Evolutionary conservation across 257 asterid genomes (phyloP).

Genomic region (Osmanthus fragrans): DNA sequence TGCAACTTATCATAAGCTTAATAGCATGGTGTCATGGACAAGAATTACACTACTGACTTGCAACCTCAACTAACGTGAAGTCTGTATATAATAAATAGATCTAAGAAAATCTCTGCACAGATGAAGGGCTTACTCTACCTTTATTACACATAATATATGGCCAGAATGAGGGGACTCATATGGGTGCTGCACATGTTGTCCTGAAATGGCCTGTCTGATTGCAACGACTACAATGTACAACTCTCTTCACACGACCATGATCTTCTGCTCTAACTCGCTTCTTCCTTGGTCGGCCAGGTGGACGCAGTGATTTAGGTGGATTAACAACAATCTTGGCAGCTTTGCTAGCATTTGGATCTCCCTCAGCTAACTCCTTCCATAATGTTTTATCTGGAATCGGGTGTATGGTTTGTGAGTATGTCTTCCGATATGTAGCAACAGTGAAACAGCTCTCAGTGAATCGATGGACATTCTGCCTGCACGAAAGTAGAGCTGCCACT

Average conservation of each 20-base stretch:
- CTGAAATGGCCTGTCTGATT: slow-evolving; percentile 95
- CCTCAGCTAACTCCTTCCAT: slow-evolving; percentile 78
- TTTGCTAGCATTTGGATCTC: slow-evolving; percentile 44
- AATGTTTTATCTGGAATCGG: slow-evolving; percentile 83
- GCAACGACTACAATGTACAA: slow-evolving; percentile 96
- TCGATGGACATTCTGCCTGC: slow-evolving; percentile 87
- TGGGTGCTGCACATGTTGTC: slow-evolving; percentile 98
- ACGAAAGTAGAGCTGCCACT: slow-evolving; percentile 85
- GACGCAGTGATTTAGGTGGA: slow-evolving; percentile 87
- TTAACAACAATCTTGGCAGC: slow-evolving; percentile 45
- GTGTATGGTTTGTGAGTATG: slow-evolving; percentile 88
- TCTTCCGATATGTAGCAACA: slow-evolving; percentile 75
- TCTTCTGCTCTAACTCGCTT: slow-evolving; percentile 88
- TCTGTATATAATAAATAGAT: slow-evolving; percentile 23
- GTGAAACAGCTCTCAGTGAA: slow-evolving; percentile 96
- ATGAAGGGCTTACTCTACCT: slow-evolving; percentile 16
- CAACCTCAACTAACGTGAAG: slow-evolving; percentile 25
- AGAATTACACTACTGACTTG: slow-evolving; percentile 11
- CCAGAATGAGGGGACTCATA: slow-evolving; percentile 38
- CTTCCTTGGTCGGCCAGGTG: slow-evolving; percentile 87
- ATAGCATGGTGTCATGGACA: slow-evolving; percentile 5
- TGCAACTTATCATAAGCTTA: slow-evolving; percentile 2
- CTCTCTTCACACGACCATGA: slow-evolving; percentile 82
- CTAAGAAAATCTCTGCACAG: slow-evolving; percentile 42
- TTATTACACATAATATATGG: slow-evolving; percentile 11